Conservation (phyloP, 2,329 filamentous ascomycete species). For the Sclerotinia sclerotiorum region DNA sequence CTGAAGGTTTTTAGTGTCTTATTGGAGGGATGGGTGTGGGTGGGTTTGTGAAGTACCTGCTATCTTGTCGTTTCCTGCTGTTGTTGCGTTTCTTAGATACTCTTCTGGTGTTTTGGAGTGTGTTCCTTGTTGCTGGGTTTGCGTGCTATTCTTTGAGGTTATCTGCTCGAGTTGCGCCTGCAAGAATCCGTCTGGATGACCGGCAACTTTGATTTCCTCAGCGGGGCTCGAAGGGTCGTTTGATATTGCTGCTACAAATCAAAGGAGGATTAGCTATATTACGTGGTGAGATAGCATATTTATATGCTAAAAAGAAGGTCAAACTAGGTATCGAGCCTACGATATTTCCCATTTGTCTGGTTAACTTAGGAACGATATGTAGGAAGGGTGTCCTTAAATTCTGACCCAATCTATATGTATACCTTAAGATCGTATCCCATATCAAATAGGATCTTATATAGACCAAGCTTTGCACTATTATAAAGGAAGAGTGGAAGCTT, state of each 20-base stretch:
- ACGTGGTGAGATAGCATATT: too few relatives aligned
- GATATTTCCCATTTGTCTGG: neutral
- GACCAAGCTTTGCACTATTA: too few relatives aligned
- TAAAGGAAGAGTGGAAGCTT: too few relatives aligned
- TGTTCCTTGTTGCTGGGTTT: neutral
- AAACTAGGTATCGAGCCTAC: too few relatives aligned
- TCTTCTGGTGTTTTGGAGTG: neutral
- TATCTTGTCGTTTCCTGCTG: constrained; percentile 42
- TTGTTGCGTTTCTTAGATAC: constrained; percentile 32
- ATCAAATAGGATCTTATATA: too few relatives aligned
- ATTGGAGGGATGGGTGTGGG: neutral
- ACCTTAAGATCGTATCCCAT: too few relatives aligned
- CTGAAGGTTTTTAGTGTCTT: constrained; percentile 11
- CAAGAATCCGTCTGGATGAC: constrained; percentile 35
- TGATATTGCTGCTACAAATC: neutral
- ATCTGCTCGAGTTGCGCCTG: constrained; percentile 26
- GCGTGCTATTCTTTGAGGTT: neutral
- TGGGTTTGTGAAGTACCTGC: constrained; percentile 17
- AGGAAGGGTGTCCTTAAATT: too few relatives aligned
- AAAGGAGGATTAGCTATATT: neutral
- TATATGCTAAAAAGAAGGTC: too few relatives aligned
- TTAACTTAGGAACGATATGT: neutral
- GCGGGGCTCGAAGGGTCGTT: neutral
- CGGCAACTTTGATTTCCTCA: constrained; percentile 30
- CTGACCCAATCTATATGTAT: neutral